Percentiles rank a stretch among this genome's conserved stretches.
These are phyloP conservation scores for Gorgonomyces haynaldii DNA, from an alignment of 192 early-diverging fungal genomes.

Conservation along the genomic window DNA sequence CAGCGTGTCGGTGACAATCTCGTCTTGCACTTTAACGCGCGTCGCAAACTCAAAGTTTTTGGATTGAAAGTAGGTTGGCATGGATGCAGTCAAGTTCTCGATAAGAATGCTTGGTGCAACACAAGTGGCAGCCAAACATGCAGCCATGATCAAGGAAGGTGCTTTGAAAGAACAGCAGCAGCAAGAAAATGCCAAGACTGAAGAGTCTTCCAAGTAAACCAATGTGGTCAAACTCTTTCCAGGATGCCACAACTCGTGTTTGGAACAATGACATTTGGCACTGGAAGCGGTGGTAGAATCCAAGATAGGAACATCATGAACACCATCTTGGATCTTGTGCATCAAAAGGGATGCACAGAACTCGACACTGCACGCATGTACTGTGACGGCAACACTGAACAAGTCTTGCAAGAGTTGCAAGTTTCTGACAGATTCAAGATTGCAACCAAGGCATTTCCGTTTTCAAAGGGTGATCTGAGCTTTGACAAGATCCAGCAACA, in stretches of 20 bases:
- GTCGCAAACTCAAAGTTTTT: constrained; percentile 12
- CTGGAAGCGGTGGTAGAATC: constrained; percentile 34
- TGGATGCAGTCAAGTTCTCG: constrained; percentile 9
- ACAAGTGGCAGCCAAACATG: too few species aligned
- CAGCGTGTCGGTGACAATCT: constrained; percentile 14
- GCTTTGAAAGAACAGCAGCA: too few species aligned
- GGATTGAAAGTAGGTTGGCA: constrained; percentile 1
- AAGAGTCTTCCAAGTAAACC: too few species aligned
- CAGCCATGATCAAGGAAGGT: too few species aligned
- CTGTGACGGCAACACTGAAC: constrained; percentile 48
- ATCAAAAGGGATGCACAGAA: constrained; percentile 24
- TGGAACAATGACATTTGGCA: constrained; percentile 13
- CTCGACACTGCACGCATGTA: constrained; percentile 38
- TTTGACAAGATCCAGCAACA: constrained; percentile 10
- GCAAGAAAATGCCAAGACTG: too few species aligned
- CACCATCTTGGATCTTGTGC: constrained; percentile 25
- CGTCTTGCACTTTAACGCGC: constrained; percentile 20
- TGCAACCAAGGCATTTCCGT: constrained; percentile 47
- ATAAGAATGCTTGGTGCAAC: too few species aligned
- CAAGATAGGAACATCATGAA: constrained; percentile 19
- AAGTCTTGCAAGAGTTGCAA: constrained; percentile 23
- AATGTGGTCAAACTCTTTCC: too few species aligned
- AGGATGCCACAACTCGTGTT: constrained; percentile 5
- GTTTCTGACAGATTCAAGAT: constrained; percentile 27
- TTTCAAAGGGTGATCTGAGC: constrained; percentile 23